A percentile compares a stretch with the other conserved stretches of the same genome.
phyloP scores from a whole-genome alignment of 306 rosid genomes.

The Citrullus colocynthis region DNA sequence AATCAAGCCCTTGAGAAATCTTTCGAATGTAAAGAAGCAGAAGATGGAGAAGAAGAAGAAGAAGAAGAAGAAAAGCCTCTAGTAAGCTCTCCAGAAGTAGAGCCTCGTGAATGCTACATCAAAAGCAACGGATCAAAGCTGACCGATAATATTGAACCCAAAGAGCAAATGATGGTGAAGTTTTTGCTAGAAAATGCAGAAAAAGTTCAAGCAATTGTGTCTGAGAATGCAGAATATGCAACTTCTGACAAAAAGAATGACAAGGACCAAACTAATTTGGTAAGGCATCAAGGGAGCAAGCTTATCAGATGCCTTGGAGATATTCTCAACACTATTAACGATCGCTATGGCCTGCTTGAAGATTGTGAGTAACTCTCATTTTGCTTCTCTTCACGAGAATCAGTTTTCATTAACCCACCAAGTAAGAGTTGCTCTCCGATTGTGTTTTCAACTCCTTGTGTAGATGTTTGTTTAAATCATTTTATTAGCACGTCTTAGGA shows the following conservation, averaged over 20 bases:
- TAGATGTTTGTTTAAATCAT: neutral
- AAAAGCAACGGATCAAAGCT: constrained; percentile 1
- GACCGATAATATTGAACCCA: neutral
- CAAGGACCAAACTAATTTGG: constrained; percentile 9
- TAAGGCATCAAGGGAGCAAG: constrained; percentile 27
- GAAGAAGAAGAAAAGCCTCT: neutral
- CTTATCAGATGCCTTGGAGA: constrained; percentile 31
- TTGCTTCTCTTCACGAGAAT: neutral
- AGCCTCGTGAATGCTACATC: neutral
- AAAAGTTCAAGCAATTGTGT: constrained; percentile 22
- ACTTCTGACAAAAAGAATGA: constrained; percentile 4
- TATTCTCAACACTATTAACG: constrained; percentile 26
- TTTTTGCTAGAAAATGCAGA: constrained; percentile 28
- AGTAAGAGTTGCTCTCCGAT: neutral
- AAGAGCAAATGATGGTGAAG: constrained; percentile 18
- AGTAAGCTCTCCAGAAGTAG: neutral
- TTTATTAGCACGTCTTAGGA: constrained; percentile 2
- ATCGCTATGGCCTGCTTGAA: constrained; percentile 15
- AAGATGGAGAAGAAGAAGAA: neutral
- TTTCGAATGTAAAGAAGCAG: neutral
- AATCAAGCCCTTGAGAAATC: constrained; percentile 10
- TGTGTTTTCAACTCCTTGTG: neutral
- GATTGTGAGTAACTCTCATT: constrained; percentile 10
- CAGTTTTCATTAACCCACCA: neutral
- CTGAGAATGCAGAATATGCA: constrained; percentile 15